Conservation (phyloP, 1,284 basidiomycete genomes). For the Irpex lacteus region DNA sequence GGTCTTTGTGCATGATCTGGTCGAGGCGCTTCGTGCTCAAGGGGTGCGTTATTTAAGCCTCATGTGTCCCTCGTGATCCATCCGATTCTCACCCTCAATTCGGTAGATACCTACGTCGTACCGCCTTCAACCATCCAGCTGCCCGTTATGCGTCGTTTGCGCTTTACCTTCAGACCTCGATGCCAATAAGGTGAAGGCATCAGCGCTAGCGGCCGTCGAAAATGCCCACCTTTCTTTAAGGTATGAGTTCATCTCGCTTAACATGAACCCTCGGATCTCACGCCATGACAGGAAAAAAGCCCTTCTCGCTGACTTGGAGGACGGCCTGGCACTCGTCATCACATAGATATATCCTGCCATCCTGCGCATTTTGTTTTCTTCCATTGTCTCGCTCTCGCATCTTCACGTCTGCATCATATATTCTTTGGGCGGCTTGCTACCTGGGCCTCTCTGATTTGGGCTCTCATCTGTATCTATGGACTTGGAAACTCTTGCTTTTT, state of each 20-base stretch:
- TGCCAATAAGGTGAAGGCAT: constrained; percentile 39
- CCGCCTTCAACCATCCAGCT: constrained; percentile 58
- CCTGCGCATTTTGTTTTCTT: constrained; percentile 4
- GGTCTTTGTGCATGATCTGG: constrained; percentile 61
- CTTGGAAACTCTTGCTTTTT: neutral
- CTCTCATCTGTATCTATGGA: neutral
- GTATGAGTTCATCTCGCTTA: constrained; percentile 30
- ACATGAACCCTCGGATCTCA: neutral
- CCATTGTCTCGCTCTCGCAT: neutral
- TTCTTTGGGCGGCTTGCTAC: constrained; percentile 4
- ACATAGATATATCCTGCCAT: constrained; percentile 32
- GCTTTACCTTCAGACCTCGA: constrained; percentile 42
- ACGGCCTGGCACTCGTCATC: constrained; percentile 55
- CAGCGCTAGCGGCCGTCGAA: constrained; percentile 43
- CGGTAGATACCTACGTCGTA: constrained; percentile 57
- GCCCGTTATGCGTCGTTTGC: constrained; percentile 54
- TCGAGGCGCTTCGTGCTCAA: constrained; percentile 54
- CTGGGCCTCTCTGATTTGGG: neutral
- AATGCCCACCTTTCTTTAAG: constrained; percentile 43
- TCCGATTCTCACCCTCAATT: constrained; percentile 3
- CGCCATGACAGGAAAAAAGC: constrained; percentile 42
- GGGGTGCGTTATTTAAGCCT: constrained; percentile 40
- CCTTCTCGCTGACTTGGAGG: constrained; percentile 48
- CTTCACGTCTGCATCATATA: constrained; percentile 4
- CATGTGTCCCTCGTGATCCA: neutral